Base-by-base conservation (phyloP, 2,329 filamentous ascomycete species). In the Colletotrichum sp. region DNA sequence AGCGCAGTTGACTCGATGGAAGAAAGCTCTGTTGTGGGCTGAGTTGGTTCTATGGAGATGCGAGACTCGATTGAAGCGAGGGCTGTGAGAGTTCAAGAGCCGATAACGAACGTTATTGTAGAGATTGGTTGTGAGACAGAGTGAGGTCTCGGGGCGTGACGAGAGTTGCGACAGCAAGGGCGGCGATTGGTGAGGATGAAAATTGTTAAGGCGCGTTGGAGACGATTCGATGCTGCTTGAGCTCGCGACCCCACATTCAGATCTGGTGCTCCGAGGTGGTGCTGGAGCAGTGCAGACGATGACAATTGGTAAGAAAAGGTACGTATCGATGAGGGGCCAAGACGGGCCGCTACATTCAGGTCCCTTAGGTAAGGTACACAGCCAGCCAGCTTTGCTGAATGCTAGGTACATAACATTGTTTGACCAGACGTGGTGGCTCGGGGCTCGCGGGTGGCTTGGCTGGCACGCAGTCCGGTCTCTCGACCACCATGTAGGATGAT, bases 401-500 rank as follows among this genome's bases (percentile, higher is more conserved):
- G 8, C 59, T 32, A 62, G 27, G 59, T 62, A 34, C 25, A 30
- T 2, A 13, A 4, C 3, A 22, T 49, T 49, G 2, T 49, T 49
- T 7, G n/a, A 49, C 2, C 44, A 49, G 27, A 64, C 19, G 30
- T 22, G 62, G 72, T 75, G 39, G 72, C 69, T 62, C 72, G 69
- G 72, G 25, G 69, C 71, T 69, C 69, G 71, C 72, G 72, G 72
- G 69, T 72, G 64, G 73, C 73, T 76, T 76, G 64, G 69, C 30
- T 64, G 64, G 69, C 64, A 75, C 39, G 69, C 15, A 57, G n/a
- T 44, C n/a, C 30, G 27, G 32, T 27, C 19, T 29, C 9, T 39
- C 29, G 11, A 22, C 59, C 27, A 34, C 16, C 36, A 49, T 32
- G 27, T 34, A 57, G 13, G 19, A 36, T 30, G 52, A 36, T 32